Percentiles rank a stretch among this genome's conserved stretches.
phyloP scores from a whole-genome alignment of 2,329 filamentous ascomycete species.

The Pseudogymnoascus sp. region DNA sequence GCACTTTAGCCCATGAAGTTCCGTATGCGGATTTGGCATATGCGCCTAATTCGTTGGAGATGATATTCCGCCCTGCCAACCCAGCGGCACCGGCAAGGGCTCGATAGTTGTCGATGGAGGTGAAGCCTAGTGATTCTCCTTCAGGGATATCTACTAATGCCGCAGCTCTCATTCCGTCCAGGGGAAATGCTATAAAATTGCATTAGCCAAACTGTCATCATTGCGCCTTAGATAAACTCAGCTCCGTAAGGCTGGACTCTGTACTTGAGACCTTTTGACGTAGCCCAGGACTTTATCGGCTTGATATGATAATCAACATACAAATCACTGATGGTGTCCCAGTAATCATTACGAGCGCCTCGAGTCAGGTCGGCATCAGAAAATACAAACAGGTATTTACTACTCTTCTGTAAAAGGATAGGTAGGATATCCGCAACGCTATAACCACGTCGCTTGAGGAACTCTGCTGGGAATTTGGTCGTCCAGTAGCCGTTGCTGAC shows the following conservation, averaged over 20 bases:
- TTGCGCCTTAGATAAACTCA: too few species aligned
- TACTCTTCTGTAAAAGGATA: not conserved
- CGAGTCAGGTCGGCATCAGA: not conserved
- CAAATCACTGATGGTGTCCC: not conserved
- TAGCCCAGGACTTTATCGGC: not conserved
- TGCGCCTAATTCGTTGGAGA: conserved; percentile 11
- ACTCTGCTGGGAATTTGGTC: not conserved
- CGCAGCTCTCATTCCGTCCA: not conserved
- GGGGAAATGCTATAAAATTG: not conserved
- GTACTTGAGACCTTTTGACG: not conserved
- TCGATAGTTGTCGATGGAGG: conserved; percentile 9
- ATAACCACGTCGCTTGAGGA: not conserved
- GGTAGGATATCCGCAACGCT: not conserved
- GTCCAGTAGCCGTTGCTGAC: not conserved
- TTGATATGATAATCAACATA: not conserved
- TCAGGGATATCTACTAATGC: not conserved
- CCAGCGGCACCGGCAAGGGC: conserved; percentile 12
- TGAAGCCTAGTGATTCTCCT: not conserved
- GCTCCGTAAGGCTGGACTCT: not conserved
- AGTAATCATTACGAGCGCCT: not conserved
- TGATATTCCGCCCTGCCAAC: conserved; percentile 11
- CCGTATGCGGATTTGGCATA: conserved; percentile 11
- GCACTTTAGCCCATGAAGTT: conserved; percentile 11
- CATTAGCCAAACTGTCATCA: not conserved
- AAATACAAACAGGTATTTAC: not conserved